A percentile compares a stretch with the other conserved stretches of the same genome.
These are phyloP conservation scores for Colletotrichum noveboracense DNA, from an alignment of 2,329 filamentous ascomycete species.

Conservation along the genomic window DNA sequence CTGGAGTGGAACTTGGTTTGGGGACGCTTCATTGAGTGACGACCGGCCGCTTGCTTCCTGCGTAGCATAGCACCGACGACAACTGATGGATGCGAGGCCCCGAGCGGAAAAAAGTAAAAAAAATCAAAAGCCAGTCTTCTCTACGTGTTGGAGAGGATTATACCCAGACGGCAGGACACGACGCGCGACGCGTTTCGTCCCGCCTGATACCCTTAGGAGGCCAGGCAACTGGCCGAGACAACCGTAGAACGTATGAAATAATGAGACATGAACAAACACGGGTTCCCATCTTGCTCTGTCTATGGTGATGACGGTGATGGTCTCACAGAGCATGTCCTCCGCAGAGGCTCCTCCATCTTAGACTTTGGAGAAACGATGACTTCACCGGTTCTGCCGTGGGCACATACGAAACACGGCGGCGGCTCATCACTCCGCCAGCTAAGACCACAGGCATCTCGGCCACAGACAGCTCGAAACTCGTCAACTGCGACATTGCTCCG, in stretches of 20 bases:
- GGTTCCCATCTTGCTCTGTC: background rate
- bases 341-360: background rate
- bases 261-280: constrained; percentile 13
- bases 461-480: background rate
- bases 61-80: background rate
- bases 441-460: background rate
- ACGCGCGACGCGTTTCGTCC: background rate
- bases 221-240: background rate
- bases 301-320: background rate
- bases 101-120: background rate
- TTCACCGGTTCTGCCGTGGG: background rate
- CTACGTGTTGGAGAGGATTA: background rate
- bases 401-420: background rate
- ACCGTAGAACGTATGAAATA: constrained; percentile 15
- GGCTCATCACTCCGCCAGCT: background rate
- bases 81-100: background rate
- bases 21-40: constrained; percentile 9
- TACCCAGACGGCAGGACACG: background rate
- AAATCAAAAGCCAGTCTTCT: background rate
- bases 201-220: background rate
- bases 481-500: background rate
- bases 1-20: constrained; percentile 11
- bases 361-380: background rate
- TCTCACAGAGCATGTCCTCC: background rate
- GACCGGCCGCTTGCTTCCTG: background rate